Conservation (phyloP, 805 yeast genomes). For the Candida caryicola region DNA sequence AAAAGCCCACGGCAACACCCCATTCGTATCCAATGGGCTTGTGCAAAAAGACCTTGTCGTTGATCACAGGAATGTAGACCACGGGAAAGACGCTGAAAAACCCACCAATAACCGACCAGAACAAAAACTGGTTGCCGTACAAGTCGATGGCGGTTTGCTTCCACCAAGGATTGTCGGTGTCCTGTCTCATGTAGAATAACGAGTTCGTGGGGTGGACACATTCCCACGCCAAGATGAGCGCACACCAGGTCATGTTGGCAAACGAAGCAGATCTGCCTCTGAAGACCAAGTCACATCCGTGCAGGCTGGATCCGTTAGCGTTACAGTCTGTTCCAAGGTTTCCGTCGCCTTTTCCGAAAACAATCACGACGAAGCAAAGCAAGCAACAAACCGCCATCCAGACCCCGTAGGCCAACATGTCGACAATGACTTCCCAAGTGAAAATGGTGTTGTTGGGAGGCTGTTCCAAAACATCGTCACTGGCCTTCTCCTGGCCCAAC, state of each 20-base stretch:
- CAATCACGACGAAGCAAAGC: slow-evolving; percentile 58
- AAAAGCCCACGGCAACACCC: slow-evolving; percentile 67
- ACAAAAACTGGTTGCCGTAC: slow-evolving; percentile 72
- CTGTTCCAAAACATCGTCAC: slow-evolving; percentile 58
- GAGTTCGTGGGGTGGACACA: slow-evolving; percentile 71
- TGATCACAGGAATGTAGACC: slow-evolving; percentile 85
- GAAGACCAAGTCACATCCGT: slow-evolving; percentile 59
- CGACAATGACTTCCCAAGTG: slow-evolving; percentile 63
- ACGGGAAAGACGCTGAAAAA: slow-evolving; percentile 74
- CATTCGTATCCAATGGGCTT: slow-evolving; percentile 72
- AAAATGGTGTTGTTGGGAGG: slow-evolving; percentile 67
- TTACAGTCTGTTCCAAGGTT: slow-evolving; percentile 67
- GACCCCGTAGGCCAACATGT: slow-evolving; percentile 71
- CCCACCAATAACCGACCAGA: slow-evolving; percentile 78
- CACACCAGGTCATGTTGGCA: slow-evolving; percentile 84
- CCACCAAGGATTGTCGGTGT: slow-evolving; percentile 51
- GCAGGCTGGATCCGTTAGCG: slow-evolving; percentile 32
- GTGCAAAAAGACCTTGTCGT: slow-evolving; percentile 71
- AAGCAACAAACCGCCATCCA: slow-evolving; percentile 72
- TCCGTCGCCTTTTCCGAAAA: slow-evolving; percentile 68
- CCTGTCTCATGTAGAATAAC: slow-evolving; percentile 67
- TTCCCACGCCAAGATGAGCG: slow-evolving; percentile 80
- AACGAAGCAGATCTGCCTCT: slow-evolving; percentile 75
- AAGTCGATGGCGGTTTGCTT: slow-evolving; percentile 61
- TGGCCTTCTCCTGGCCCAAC: slow-evolving; percentile 65